Base-by-base conservation (phyloP, 768 basidiomycete genomes). In the Naematelia aurantialba region DNA sequence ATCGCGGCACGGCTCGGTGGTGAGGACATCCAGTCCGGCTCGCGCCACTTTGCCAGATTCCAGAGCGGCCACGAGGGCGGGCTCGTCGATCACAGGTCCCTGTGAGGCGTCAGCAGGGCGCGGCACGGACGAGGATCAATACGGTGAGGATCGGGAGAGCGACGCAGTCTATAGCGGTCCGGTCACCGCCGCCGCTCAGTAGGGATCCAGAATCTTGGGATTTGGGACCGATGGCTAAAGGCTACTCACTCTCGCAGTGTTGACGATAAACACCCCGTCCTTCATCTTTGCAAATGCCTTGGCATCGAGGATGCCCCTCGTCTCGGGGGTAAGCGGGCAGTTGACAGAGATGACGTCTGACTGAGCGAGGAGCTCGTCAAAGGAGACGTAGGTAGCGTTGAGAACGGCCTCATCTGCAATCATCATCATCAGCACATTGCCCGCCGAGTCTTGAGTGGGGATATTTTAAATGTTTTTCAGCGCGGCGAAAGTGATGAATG, bases 11-110 rank as follows among this genome's bases (percentile, higher is more conserved):
- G 58, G 58, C 27, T 93, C 91, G 76, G 90, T 81, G 5, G 89
- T 88, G 78, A 64, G 90, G 19, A 91, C 89, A 64, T 92, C 89
- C 30, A 92, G 79, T 4, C 89, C 90, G 22, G 87, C 87, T 17
- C 59, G n/a, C 12, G 46, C 53, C 31, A 63, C 54, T 19, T 58
- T 53, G 39, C 62, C 62, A 34, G 52, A 56, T 12, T 58, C 58
- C n/a, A 63, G 52, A 26, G 58, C 58, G 4, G 39, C 17, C 42
- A 59, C 52, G 3, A 59, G 26, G 13, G 58, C 58, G 19, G 19
- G 14, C 22, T 59, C 58, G 21, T 59, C 51, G 17, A 59, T 59
- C 11, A 59, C 58, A 10, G 58, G 34, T 12, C 58, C 58, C 58
- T 59, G 48, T 52, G 52, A 10, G 52, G 19, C 13, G 19, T n/a